Evolutionary conservation across 371 early-diverging fungal species (phyloP), one percentile per base, ranked within the genome.

Genomic region (Thermomucor indicae-seudaticae): DNA sequence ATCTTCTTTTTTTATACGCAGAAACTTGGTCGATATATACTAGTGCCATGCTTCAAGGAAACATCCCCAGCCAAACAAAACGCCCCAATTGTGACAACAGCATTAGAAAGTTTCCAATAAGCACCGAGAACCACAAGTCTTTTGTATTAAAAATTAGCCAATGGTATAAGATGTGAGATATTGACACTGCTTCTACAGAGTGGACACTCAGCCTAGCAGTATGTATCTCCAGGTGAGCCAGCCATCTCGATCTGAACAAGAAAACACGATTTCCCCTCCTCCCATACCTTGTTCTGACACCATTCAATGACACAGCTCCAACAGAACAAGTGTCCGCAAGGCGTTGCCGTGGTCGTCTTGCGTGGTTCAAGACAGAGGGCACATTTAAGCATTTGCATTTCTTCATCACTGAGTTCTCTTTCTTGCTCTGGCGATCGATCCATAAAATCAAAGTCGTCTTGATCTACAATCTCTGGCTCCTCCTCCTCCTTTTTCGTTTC

Each of bases 281-380:
- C 4, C 19, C 62, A 56, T 68, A 84, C 87, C 85, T 91, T 92
- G 53, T 84, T 89, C 52, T 88, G 81, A 57, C 91, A 90, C 93
- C 96, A 93, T 64, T 92, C 92, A 20, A 86, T 75, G 32, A 91
- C 85, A 58, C 96, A 95, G 11, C 65, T 83, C 94, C 94, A 95
- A 65, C 96, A 95, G 57, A 93, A 93, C 58, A 95, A 55, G 65
- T 95, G 96, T 0, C 96, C 96, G 63, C 96, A 95, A 2, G 90
- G 87, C 0, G 96, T 92, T 0, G 89, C 78, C 0, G 93, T 91
- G 0, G 92, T 81, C 25, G 75, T 64, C 29, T 73, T 86, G 19
- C 93, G 83, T 19, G 69, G 79, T 29, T 86, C 84, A 20, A 93
- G 69, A 48, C 96, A 95, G 35, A 95, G 70, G 0, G 88, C 91